Evolutionary conservation across 345 rosid species (phyloP).

Genomic region (Erodium maritimum): DNA sequence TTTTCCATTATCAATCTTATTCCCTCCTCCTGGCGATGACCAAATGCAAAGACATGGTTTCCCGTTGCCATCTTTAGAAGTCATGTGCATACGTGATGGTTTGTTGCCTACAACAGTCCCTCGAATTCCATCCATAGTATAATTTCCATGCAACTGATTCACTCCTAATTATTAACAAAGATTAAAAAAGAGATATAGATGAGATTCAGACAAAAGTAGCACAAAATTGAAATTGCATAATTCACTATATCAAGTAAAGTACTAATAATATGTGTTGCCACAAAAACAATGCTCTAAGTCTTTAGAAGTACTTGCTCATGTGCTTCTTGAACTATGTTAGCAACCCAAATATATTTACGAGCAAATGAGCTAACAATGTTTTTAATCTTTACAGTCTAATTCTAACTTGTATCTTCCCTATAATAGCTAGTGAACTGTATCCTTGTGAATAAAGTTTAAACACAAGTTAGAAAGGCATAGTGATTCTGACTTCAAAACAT

Average conservation of each 20-base stretch:
- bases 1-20: conserved; percentile 43
- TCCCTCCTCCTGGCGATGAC: conserved; percentile 61
- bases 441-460: too few species aligned
- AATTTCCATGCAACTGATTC: conserved; percentile 25
- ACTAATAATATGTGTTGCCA: background rate
- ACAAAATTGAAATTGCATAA: background rate
- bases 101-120: conserved; percentile 24
- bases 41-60: conserved; percentile 31
- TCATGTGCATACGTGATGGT: conserved; percentile 16
- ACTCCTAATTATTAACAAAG: conserved; percentile 31
- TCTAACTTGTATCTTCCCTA: too few species aligned
- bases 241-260: background rate
- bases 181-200: background rate
- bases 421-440: too few species aligned
- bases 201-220: background rate
- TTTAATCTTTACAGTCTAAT: too few species aligned
- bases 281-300: too few species aligned
- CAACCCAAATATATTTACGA: too few species aligned
- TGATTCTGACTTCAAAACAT: background rate
- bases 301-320: too few species aligned
- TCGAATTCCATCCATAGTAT: conserved; percentile 35
- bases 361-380: too few species aligned
- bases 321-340: too few species aligned
- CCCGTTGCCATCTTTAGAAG: conserved; percentile 21
- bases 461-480: background rate